Percentiles rank a stretch among this genome's conserved stretches.
phyloP scores from a whole-genome alignment of 1,139 yeast genomes.

The Suhomyces chickasaworum region DNA sequence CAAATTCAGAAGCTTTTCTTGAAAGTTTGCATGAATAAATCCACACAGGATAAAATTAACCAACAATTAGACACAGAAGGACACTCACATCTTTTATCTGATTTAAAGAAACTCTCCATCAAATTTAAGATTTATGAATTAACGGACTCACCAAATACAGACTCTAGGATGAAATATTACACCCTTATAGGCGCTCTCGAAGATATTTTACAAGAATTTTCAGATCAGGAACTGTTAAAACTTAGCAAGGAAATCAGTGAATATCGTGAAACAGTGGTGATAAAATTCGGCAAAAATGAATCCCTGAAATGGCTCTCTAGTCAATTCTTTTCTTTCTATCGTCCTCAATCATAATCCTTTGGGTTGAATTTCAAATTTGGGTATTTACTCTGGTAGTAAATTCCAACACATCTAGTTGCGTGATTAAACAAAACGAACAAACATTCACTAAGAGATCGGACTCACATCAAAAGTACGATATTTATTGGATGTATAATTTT shows the following conservation, averaged over 20 bases:
- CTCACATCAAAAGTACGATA: no score
- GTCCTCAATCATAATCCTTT: not conserved
- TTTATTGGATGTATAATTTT: no score
- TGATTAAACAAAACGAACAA: no score
- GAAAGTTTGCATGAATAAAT: constrained; percentile 22
- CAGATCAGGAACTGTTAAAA: not conserved
- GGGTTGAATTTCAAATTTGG: not conserved
- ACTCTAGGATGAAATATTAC: constrained; percentile 22
- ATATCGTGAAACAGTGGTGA: constrained; percentile 21
- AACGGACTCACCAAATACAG: constrained; percentile 18
- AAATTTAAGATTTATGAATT: constrained; percentile 31
- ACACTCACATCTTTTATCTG: constrained; percentile 25
- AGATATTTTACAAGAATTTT: constrained; percentile 1
- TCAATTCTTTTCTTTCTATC: constrained; percentile 9
- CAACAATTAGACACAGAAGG: constrained; percentile 14
- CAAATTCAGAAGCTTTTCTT: constrained; percentile 32
- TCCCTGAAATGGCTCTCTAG: constrained; percentile 11
- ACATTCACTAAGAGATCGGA: no score
- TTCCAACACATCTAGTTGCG: not conserved
- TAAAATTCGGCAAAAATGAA: constrained; percentile 15
- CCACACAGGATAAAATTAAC: constrained; percentile 19
- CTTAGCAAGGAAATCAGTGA: constrained; percentile 16
- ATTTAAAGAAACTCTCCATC: constrained; percentile 34
- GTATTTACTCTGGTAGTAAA: not conserved
- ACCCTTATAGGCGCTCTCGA: constrained; percentile 14